Evolutionary conservation across 83 land plant species (phyloP).

Genomic region (Picea abies): DNA sequence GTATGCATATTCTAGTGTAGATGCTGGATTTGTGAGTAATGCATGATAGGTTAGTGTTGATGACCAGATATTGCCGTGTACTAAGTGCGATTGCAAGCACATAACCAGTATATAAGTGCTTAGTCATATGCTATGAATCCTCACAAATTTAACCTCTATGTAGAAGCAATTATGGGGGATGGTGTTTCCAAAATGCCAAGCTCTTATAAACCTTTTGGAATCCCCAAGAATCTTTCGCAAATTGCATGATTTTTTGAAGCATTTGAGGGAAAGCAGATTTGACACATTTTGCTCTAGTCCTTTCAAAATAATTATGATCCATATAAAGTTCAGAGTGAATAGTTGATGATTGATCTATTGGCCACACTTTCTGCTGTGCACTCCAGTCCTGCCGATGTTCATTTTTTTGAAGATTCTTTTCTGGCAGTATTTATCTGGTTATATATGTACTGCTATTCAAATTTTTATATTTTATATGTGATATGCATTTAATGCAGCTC

Average conservation of each 20-base stretch:
- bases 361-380: neutral
- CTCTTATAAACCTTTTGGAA: neutral
- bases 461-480: no score
- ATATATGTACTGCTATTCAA: no score
- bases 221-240: neutral
- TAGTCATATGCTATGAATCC: neutral
- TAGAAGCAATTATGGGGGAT: neutral
- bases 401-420: neutral
- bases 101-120: neutral
- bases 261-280: neutral
- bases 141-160: neutral
- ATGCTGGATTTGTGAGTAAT: neutral
- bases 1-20: neutral
- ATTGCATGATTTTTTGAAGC: neutral
- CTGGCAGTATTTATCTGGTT: no score
- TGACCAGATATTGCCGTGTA: neutral
- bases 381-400: neutral
- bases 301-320: neutral
- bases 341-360: neutral
- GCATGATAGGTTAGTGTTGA: neutral
- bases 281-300: neutral
- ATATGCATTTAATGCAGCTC: no score
- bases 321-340: neutral
- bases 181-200: neutral
- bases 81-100: neutral